Evolutionary conservation across 345 rosid genomes (phyloP).

Genomic region (Tarenaya hassleriana): DNA sequence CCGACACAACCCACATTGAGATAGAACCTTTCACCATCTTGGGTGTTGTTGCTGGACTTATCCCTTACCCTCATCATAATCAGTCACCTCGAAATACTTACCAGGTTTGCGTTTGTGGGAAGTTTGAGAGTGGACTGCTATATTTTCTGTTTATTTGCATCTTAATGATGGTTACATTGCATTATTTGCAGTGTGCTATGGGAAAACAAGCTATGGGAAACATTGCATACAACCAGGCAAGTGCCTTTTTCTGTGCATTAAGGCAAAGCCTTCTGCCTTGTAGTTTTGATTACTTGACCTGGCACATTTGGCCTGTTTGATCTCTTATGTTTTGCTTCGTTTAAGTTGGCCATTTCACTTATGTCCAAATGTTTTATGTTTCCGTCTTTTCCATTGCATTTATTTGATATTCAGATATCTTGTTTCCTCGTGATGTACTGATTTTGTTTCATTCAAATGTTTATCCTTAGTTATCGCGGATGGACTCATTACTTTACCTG

Average conservation of each 20-base stretch:
- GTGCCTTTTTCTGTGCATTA: conserved; percentile 19
- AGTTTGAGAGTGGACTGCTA: conserved; percentile 19
- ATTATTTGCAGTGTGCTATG: conserved; percentile 75
- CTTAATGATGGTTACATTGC: conserved; percentile 4
- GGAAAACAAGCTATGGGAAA: conserved; percentile 99
- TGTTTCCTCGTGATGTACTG: conserved; percentile 10
- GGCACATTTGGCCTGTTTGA: conserved; percentile 4
- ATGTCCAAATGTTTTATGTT: neutral
- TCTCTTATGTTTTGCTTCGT: conserved; percentile 10
- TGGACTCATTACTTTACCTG: conserved; percentile 82
- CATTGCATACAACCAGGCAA: conserved; percentile 89
- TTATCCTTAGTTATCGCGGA: conserved; percentile 53
- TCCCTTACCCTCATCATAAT: conserved; percentile 96
- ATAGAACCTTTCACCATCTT: conserved; percentile 94
- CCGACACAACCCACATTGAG: conserved; percentile 84
- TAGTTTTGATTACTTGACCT: conserved; percentile 9
- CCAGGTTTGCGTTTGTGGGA: conserved; percentile 47
- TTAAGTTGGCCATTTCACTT: conserved; percentile 11
- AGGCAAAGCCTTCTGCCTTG: conserved; percentile 3
- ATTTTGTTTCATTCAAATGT: neutral
- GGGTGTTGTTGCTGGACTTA: conserved; percentile 93
- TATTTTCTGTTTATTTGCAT: conserved; percentile 13
- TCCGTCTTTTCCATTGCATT: conserved; percentile 5
- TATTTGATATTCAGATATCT: neutral
- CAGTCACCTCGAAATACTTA: conserved; percentile 98